Evolutionary conservation across 306 rosid genomes (phyloP), one percentile per base, ranked within the genome.

Genomic region (Lablab purpureus): DNA sequence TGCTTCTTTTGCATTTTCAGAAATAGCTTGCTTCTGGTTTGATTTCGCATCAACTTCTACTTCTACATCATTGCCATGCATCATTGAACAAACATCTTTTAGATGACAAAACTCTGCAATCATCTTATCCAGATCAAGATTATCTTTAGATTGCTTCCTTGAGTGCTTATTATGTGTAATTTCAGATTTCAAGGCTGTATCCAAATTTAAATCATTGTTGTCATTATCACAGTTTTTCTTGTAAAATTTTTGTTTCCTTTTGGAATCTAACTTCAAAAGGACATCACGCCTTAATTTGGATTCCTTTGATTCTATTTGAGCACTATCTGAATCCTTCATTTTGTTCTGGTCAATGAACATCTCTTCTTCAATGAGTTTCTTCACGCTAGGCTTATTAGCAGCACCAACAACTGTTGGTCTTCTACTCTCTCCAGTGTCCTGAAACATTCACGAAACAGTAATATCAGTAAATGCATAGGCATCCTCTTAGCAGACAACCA

Each of bases 281-380:
- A 82, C 78, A 59, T 84, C 87, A 58, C 80, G 77, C 75, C 84
- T 82, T 37, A 80, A 73, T 27, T 82, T 87, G n/a, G 85, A 75
- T 49, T 67, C 84, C 60, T 71, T 86, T 25, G 83, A 55, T 75
- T 79, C 91, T 59, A 77, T 83, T 67, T 76, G 83, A 22, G 74
- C 76, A 67, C 84, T 73, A 15, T 63, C 55, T 19, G n/a, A 60
- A 43, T 67, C 82, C 80, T 71, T 88, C 89, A 64, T 87, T 15
- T 64, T 36, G 43, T 81, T 89, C 73, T 69, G 90, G 74, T 93
- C 94, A 9, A 50, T 79, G 85, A 87, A 85, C 97, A 96, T 90
- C 87, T 96, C 97, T 83, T 91, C 94, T 84, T 93, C 98, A 18
- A 96, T 96, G 77, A 96, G 97, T 87, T 93, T 93, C 91, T 91